Evolutionary conservation across 2,329 filamentous ascomycete genomes (phyloP).

Genomic region (Cytospora piceicola): DNA sequence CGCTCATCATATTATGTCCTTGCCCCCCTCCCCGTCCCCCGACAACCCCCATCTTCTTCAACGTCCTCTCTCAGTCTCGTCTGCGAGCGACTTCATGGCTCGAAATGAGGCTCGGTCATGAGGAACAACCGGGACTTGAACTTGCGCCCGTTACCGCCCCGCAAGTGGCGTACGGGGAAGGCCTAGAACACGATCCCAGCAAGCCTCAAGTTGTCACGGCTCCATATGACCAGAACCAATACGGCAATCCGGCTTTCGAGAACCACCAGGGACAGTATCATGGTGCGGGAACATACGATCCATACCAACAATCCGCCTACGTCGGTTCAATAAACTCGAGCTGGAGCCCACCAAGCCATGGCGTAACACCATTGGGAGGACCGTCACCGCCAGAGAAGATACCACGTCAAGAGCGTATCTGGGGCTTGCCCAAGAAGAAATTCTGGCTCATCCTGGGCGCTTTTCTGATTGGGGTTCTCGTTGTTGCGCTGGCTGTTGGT

Average conservation of each 20-base stretch:
- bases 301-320: not conserved
- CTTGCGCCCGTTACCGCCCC: not conserved
- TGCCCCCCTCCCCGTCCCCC: too few species aligned
- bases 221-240: not conserved
- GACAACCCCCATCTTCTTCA: not conserved
- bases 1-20: not conserved
- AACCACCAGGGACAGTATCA: not conserved
- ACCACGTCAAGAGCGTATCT: not conserved
- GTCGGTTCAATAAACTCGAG: not conserved
- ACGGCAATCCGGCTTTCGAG: not conserved
- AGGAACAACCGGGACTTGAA: slow-evolving; percentile 19
- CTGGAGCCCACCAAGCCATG: slow-evolving; percentile 13
- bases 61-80: not conserved
- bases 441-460: not conserved
- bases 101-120: not conserved
- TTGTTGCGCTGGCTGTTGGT: slow-evolving; percentile 12
- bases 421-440: slow-evolving; percentile 6
- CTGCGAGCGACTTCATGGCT: not conserved
- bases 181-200: slow-evolving; percentile 1
- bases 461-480: not conserved
- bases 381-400: not conserved
- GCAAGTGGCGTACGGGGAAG: slow-evolving; percentile 8
- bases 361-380: not conserved
- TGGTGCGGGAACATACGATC: not conserved
- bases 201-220: not conserved